Percentiles rank a stretch among this genome's conserved stretches.
Conservation (phyloP, 176 grass and related monocot genomes). For the Chloris gayana region DNA sequence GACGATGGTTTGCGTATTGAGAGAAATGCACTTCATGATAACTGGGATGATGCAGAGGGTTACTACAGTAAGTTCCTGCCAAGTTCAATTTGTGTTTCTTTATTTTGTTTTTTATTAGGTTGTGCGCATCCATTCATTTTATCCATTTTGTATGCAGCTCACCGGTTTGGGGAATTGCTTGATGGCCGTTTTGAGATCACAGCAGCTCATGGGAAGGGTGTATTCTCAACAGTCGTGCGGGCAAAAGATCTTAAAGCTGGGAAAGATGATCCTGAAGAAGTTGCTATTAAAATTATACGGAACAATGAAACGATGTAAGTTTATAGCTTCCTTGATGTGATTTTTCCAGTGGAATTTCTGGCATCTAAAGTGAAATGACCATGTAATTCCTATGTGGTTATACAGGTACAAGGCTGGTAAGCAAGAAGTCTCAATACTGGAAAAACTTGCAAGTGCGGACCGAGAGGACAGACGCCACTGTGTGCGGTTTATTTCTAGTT, state of each 20-base stretch:
- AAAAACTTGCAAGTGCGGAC: slow-evolving; percentile 88
- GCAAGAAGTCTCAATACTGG: slow-evolving; percentile 92
- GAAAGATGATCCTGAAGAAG: slow-evolving; percentile 84
- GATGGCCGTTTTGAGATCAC: slow-evolving; percentile 93
- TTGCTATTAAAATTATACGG: slow-evolving; percentile 99
- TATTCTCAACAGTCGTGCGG: slow-evolving; percentile 94
- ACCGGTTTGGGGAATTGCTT: slow-evolving; percentile 88
- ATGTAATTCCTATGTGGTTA: slow-evolving; percentile 42
- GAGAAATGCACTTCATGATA: slow-evolving; percentile 83
- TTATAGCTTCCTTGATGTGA: slow-evolving; percentile 12
- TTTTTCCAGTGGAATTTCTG: not conserved
- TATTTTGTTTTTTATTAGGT: slow-evolving; percentile 14
- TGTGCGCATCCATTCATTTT: slow-evolving; percentile 11
- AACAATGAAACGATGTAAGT: slow-evolving; percentile 99
- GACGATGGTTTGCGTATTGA: slow-evolving; percentile 67
- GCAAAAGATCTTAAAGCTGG: slow-evolving; percentile 95
- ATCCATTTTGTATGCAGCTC: slow-evolving; percentile 46
- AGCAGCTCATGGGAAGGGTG: slow-evolving; percentile 92
- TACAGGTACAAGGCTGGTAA: slow-evolving; percentile 95
- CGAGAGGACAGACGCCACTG: slow-evolving; percentile 92
- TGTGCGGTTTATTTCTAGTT: slow-evolving; percentile 97
- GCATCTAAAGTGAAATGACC: not conserved
- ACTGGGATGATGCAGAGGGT: slow-evolving; percentile 99
- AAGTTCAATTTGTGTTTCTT: slow-evolving; percentile 13
- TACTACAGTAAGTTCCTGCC: slow-evolving; percentile 85